A percentile compares a stretch with the other conserved stretches of the same genome.
Conservation (phyloP, 2,329 filamentous ascomycete species). For the Xylaria sp. region DNA sequence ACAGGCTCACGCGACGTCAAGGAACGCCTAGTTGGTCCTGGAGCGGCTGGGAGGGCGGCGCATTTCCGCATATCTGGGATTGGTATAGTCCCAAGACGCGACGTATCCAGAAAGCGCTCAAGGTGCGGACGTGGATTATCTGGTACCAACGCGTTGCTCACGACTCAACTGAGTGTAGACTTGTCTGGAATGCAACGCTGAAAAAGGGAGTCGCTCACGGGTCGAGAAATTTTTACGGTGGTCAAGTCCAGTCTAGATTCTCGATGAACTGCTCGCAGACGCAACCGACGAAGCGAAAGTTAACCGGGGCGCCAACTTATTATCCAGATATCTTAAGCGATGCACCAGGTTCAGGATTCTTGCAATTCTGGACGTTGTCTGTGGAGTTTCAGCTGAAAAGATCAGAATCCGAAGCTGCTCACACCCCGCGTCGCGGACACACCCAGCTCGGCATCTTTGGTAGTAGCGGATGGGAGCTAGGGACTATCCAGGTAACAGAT, state of each 20-base stretch:
- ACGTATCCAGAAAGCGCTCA: conserved; percentile 2
- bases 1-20: background rate
- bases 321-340: conserved; percentile 14
- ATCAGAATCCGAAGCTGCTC: background rate
- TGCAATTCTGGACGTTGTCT: conserved; percentile 14
- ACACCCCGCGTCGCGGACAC: background rate
- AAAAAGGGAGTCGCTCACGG: background rate
- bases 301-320: background rate
- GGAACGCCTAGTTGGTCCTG: conserved; percentile 11
- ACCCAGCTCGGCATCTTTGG: conserved; percentile 10
- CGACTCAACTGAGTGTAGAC: background rate
- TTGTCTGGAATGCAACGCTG: conserved; percentile 5
- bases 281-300: background rate
- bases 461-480: conserved; percentile 3
- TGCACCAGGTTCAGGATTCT: background rate
- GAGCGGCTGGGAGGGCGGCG: conserved; percentile 10
- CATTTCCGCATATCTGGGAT: conserved; percentile 15
- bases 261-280: conserved; percentile 10
- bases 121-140: conserved; percentile 14
- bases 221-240: conserved; percentile 15
- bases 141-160: conserved; percentile 14
- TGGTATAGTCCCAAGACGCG: conserved; percentile 3
- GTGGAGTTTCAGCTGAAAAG: conserved; percentile 8
- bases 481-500: background rate
- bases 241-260: background rate